phyloP scores from a whole-genome alignment of 306 rosid species.

The Malus sylvestris region DNA sequence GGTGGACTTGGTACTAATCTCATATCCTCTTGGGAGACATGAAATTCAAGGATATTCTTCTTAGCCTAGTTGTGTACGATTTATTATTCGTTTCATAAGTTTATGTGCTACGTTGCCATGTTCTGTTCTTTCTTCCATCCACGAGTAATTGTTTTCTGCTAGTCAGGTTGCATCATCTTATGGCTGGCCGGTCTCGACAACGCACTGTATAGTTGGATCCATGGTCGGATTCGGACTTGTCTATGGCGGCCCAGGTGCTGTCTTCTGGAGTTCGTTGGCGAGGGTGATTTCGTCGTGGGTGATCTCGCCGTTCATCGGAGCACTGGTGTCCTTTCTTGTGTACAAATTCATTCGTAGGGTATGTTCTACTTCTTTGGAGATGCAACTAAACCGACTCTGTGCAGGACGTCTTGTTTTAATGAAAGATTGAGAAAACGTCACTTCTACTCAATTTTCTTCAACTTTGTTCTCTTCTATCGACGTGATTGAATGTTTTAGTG shows the following conservation, averaged over 20 bases:
- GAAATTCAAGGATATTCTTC: background rate
- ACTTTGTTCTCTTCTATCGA: background rate
- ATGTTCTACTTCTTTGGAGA: constrained; percentile 24
- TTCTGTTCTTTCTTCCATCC: constrained; percentile 4
- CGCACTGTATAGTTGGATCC: constrained; percentile 97
- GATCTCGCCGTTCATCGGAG: constrained; percentile 86
- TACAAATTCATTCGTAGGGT: constrained; percentile 95
- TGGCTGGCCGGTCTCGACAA: constrained; percentile 97
- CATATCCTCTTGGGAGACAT: background rate
- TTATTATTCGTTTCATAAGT: too few relatives aligned
- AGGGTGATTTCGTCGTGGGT: constrained; percentile 91
- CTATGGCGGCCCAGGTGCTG: constrained; percentile 88
- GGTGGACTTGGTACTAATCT: background rate
- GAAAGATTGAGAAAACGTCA: background rate
- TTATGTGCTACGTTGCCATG: background rate
- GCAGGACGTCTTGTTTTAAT: background rate
- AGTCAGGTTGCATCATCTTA: constrained; percentile 76
- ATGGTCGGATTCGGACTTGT: constrained; percentile 94
- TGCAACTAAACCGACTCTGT: background rate
- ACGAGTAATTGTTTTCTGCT: constrained; percentile 6
- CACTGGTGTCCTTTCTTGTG: constrained; percentile 80
- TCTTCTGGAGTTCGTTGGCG: constrained; percentile 93
- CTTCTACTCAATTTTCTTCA: background rate
- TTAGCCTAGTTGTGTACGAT: background rate
- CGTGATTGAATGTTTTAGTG: too few relatives aligned